Evolutionary conservation across 2,329 filamentous ascomycete species (phyloP), one percentile per base, ranked within the genome.

Genomic region (Epichloe sp.): DNA sequence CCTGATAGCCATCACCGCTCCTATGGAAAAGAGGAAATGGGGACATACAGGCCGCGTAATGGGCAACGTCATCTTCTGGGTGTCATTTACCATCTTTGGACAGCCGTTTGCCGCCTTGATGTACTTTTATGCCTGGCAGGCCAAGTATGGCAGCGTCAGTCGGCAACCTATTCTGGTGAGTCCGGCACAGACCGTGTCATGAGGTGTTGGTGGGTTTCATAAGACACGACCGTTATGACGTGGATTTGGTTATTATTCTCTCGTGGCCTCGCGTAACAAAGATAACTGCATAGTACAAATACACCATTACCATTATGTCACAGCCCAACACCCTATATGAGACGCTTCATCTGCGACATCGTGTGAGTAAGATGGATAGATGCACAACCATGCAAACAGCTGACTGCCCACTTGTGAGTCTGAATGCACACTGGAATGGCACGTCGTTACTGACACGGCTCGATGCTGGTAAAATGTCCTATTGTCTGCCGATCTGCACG

Each of bases 71-170:
- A 90, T 94, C 52, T 98, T 98, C 67, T 97, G 93, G 93, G 76
- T 96, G 19, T 91, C 86, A 12, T 98, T 98, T 63, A 96, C 91
- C 57, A 80, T 97, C 2, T 85, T 98, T 12, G 93, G 93, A 3
- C 93, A 98, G 72, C 93, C 93, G 0, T 79, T 97, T 59, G 93
- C 88, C 1, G 90, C 88, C 0, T 71, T 98, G 54, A 75, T 95
- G 65, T 98, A 98, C 67, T 98, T 96, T 67, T 97, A 97, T 65
- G 90, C 90, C 1, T 98, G 93, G 91, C 91, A 97, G 70, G 88
- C 88, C 51, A 97, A 97, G 71, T 96, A 95, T 64, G 93, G 93
- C 12, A 89, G 84, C 60, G 84, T 90, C 21, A 87, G 78, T 57
- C 73, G 70, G 57, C 63, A 65, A 48, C 56, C 63, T 56, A 37